Evolutionary conservation across 208 protist species (phyloP), one percentile per base, ranked within the genome.

Genomic region (Angomonas desouzai): DNA sequence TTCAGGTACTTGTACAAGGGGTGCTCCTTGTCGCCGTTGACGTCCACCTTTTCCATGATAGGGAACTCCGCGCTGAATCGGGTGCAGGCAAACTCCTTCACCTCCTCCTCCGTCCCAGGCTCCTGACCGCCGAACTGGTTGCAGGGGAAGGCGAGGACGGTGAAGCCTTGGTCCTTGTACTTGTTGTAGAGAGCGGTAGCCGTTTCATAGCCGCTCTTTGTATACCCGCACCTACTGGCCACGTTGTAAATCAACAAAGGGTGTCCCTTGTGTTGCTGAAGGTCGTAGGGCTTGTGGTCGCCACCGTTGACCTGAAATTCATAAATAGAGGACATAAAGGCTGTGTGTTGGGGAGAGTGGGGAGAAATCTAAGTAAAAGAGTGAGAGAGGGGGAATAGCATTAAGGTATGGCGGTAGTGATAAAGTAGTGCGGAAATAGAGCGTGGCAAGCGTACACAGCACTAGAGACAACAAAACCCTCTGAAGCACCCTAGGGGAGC

Each of bases 241-340:
- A 97, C 92, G 58, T 97, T 97, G 72, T 90, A 91, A 55, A 97
- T 92, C 30, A 97, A 69, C 36, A 97, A 70, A n/a, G 89, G 87
- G 61, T 94, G 77, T 10, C 90, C 91, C 69, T 86, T 91, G 76
- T 93, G 89, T 74, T 95, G 86, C 0, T 34, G 3, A 59, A 95
- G 79, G 74, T 95, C 73, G 60, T 95, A 95, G 22, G 76, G 82
- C 74, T 95, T 65, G 51, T 86, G 79, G 56, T 91, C 75, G 7
- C 62, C 66, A 32, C 62, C 82, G 23, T 86, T 76, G 34, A 93
- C 79, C 67, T 88, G 23, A 66, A 89, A 95, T 45, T 91, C 79
- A 72, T 91, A 92, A 62, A 95, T 92, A 63, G 82, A 90, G 3
- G 75, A 80, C 65, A 72, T 77, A 20, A 45, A 7, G 9, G 36